Evolutionary conservation across 148 eudicot species (phyloP).

Genomic region (Rhododendron ovatum): DNA sequence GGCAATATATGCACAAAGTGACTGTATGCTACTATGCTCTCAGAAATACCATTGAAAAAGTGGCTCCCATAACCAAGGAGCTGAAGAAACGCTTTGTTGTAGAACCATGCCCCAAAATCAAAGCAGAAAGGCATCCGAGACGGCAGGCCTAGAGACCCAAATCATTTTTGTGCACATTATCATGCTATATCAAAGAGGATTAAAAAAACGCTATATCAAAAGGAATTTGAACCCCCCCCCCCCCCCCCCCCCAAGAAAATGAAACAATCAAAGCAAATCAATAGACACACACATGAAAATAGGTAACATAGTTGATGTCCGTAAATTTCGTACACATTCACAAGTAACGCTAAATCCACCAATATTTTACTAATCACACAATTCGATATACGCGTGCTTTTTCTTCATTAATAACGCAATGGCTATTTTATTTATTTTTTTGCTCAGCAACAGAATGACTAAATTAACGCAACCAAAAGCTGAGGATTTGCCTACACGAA

Average conservation of each 20-base stretch:
- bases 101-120: no score
- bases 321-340: background rate
- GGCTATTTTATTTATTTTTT: background rate
- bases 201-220: background rate
- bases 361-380: background rate
- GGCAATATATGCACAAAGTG: no score
- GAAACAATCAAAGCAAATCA: background rate
- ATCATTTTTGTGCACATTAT: no score
- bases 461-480: background rate
- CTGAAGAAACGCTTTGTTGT: no score
- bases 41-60: no score
- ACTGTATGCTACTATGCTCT: no score
- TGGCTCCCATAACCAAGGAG: no score
- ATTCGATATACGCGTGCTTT: background rate
- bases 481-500: background rate
- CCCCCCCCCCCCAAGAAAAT: background rate
- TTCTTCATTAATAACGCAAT: background rate
- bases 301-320: background rate
- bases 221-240: background rate
- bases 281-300: background rate
- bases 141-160: no score
- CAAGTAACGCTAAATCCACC: background rate
- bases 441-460: background rate
- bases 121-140: no score
- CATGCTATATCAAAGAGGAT: background rate